These are phyloP conservation scores for Rhododendron griersonianum DNA, from an alignment of 148 eudicot genomes.

Conservation along the genomic window DNA sequence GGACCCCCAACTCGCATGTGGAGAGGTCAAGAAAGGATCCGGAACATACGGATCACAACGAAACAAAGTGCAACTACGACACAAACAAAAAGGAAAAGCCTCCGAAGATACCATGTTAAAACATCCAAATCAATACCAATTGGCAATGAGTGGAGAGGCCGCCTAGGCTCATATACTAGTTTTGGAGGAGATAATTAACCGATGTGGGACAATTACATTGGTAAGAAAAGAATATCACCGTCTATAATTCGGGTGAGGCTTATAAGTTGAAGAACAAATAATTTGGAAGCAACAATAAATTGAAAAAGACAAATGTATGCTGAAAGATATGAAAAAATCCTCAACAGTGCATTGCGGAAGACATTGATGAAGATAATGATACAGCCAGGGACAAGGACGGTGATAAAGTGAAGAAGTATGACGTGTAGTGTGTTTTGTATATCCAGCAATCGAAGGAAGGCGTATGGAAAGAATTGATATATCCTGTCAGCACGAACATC, in stretches of 20 bases:
- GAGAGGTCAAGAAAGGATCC: no score
- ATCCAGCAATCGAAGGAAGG: neutral
- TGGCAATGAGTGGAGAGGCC: no score
- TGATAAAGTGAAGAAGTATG: neutral
- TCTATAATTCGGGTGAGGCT: neutral
- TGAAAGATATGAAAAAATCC: neutral
- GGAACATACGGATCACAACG: no score
- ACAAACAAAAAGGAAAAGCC: no score
- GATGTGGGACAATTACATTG: no score
- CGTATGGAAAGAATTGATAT: neutral
- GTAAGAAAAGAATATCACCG: neutral
- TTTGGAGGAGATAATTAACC: no score
- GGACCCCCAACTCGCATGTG: no score
- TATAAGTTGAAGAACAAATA: neutral
- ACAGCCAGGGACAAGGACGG: neutral
- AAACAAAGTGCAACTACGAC: no score
- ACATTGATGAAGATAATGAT: neutral
- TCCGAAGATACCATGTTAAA: no score
- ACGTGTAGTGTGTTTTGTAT: neutral
- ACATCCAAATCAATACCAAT: no score
- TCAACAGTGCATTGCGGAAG: neutral
- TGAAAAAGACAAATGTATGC: neutral
- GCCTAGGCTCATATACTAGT: no score
- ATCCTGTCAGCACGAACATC: neutral
- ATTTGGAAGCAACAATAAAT: neutral